Conservation (phyloP, 2,329 filamentous ascomycete genomes). For the Cercospora sp. region DNA sequence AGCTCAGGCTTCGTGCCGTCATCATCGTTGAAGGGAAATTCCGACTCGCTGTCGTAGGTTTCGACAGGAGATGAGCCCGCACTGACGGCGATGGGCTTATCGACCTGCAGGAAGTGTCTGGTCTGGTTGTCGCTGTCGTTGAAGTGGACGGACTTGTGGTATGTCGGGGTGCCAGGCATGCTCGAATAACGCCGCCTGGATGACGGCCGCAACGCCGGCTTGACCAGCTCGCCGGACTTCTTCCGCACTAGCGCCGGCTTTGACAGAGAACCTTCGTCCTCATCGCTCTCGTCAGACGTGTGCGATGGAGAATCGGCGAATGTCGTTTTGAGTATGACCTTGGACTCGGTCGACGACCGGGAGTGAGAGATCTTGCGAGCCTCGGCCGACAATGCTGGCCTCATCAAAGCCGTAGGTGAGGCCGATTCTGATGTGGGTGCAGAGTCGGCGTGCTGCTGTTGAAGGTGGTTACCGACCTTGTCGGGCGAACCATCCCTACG, state of each 20-base stretch:
- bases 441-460: constrained; percentile 29
- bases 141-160: constrained; percentile 96
- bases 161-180: constrained; percentile 96
- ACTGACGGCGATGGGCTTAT: constrained; percentile 93
- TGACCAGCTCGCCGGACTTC: constrained; percentile 95
- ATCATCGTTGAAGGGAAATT: constrained; percentile 77
- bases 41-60: constrained; percentile 78
- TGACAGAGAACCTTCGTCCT: constrained; percentile 45
- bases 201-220: constrained; percentile 80
- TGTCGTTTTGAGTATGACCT: constrained; percentile 48
- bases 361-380: constrained; percentile 63
- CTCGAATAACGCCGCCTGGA: constrained; percentile 84
- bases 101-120: constrained; percentile 90
- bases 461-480: constrained; percentile 31
- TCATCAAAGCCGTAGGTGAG: constrained; percentile 34
- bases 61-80: constrained; percentile 90
- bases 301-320: constrained; percentile 48
- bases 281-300: constrained; percentile 53
- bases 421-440: constrained; percentile 39
- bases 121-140: constrained; percentile 96
- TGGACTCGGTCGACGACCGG: constrained; percentile 59
- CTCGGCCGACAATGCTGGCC: constrained; percentile 51
- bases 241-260: constrained; percentile 96
- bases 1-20: constrained; percentile 66
- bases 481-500: constrained; percentile 60